Evolutionary conservation across 2,329 filamentous ascomycete species (phyloP), one percentile per base, ranked within the genome.

Genomic region (Trichoderma simmonsii): DNA sequence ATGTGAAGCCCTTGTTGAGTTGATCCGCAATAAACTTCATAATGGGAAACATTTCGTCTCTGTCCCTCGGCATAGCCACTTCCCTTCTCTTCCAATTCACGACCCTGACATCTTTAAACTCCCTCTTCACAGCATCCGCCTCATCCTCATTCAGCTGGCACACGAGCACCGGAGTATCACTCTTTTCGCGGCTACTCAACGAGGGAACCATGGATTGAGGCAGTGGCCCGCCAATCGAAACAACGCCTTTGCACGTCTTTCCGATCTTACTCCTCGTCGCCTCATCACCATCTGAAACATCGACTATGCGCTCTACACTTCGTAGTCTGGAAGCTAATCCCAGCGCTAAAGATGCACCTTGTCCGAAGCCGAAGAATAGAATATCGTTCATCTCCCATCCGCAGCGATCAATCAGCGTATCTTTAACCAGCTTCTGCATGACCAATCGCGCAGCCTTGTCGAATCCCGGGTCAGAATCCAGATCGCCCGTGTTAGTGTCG

Each of bases 41-140:
- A 73, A 98, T 87, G 0, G 95, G 94, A 77, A 95, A 79, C 87
- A 97, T 95, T 85, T 98, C 95, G 12, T 97, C 94, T 68, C 92
- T 86, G 79, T 87, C 91, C 60, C 86, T 84, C n/a, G 94, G 94
- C 95, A 98, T 97, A 1, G 87, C 87, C 80, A 97, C 93, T 6
- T 91, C 92, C 3, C 80, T 81, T 78, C 91, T 89, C 77, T 86
- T 88, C 89, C 93, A 96, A 77, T 88, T 88, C 71, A 90, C 90
- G 74, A 91, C 85, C 79, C 89, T 86, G 26, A 93, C 89, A 77
- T 90, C 86, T 74, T 86, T 83, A 80, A 95, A 96, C 70, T 88
- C 86, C 56, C 84, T 83, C 79, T 89, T 91, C 43, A 94, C 82
- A 71, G 86, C 83, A n/a, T 89, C 86, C 18, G 91, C 84, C 0